Evolutionary conservation across 225 moss, liverwort and hornwort genomes (phyloP).

Genomic region (Polytrichum commune): DNA sequence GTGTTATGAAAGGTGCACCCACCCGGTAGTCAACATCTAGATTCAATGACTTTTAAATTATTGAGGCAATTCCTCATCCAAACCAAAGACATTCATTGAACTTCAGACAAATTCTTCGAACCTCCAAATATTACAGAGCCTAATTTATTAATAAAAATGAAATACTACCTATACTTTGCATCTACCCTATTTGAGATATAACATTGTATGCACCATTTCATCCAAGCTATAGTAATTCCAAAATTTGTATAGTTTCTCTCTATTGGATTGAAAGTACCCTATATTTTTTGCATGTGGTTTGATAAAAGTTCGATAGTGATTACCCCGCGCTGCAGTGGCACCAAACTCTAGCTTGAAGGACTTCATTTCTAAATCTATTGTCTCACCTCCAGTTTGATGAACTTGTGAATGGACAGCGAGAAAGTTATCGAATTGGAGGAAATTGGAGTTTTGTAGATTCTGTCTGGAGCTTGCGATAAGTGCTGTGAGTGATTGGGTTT

Average conservation of each 20-base stretch:
- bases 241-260: background rate
- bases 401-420: background rate
- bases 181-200: background rate
- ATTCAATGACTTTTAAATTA: background rate
- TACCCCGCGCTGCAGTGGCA: background rate
- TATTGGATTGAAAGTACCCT: background rate
- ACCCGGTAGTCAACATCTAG: background rate
- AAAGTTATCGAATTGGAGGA: background rate
- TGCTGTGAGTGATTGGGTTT: background rate
- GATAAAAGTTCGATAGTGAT: background rate
- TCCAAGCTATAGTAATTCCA: background rate
- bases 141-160: background rate
- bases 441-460: background rate
- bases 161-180: background rate
- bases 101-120: background rate
- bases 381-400: background rate
- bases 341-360: background rate
- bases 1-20: too few species aligned
- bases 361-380: background rate
- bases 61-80: background rate
- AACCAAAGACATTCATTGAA: background rate
- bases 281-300: background rate
- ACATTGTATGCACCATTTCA: background rate
- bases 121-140: background rate
- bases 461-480: background rate